Evolutionary conservation across 2,329 filamentous ascomycete species (phyloP).

Genomic region (Pyrenophora tritici-repentis): DNA sequence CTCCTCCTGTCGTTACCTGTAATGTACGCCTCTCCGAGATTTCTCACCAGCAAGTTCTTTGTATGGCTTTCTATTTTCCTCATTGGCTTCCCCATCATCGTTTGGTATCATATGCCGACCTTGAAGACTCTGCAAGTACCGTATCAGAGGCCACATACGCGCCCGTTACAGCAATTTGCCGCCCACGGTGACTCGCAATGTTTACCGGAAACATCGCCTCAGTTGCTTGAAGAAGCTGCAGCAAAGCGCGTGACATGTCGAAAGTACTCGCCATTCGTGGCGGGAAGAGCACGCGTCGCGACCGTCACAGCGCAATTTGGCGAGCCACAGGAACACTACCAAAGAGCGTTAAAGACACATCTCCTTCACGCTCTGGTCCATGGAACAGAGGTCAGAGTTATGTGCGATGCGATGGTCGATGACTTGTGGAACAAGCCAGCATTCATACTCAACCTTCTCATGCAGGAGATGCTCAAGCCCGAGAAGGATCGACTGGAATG

Average conservation of each 20-base stretch:
- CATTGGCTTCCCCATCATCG: conserved; percentile 7
- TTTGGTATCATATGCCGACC: conserved; percentile 8
- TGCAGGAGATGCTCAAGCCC: conserved; percentile 44
- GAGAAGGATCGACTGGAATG: conserved; percentile 48
- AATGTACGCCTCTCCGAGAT: conserved; percentile 1
- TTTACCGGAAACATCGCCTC: conserved; percentile 15
- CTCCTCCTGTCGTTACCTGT: neutral
- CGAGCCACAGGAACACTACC: conserved; percentile 44
- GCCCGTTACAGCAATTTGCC: conserved; percentile 15
- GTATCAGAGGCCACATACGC: conserved; percentile 11
- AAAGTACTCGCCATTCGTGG: conserved; percentile 20
- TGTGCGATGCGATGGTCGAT: conserved; percentile 50
- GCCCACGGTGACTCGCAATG: conserved; percentile 22
- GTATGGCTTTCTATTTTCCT: conserved; percentile 9
- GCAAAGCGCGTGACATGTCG: conserved; percentile 21
- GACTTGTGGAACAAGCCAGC: conserved; percentile 54
- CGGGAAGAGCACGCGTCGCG: conserved; percentile 33
- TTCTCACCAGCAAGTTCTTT: conserved; percentile 5
- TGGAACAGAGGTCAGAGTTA: conserved; percentile 50
- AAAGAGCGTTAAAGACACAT: conserved; percentile 50
- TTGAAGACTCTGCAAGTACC: conserved; percentile 11
- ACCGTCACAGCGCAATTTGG: conserved; percentile 50
- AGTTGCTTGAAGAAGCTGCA: conserved; percentile 16
- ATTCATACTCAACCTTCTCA: conserved; percentile 50
- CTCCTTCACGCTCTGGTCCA: conserved; percentile 36